Evolutionary conservation across 1,284 basidiomycete species (phyloP), one percentile per base, ranked within the genome.

Genomic region (Leccinum cinnamomeum): DNA sequence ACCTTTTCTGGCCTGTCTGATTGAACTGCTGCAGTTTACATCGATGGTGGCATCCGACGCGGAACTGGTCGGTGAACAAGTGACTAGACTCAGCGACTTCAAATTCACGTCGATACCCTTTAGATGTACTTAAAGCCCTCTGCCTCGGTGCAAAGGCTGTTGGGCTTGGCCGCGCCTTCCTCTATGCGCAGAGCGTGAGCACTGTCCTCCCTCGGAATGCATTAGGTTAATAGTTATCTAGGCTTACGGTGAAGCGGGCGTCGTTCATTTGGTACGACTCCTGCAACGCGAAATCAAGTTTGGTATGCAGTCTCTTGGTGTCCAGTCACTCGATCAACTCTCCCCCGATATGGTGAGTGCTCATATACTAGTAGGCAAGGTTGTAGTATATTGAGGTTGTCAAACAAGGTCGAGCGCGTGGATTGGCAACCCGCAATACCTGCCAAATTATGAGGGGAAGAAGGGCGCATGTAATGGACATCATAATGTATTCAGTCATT

Each of bases 91-190:
- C 23, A 23, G 28, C 16, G 10, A 10, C 46, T 63, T 48, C 41
- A 54, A 41, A 39, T 57, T 44, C 16, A 63, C n/a, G 44, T 25
- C 20, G 20, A 48, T 48, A 20, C 46, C 23, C 44, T 51, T 55
- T 51, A 82, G 94, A 96, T 75, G 88, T 97, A 7, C 78, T 98
- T 59, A 98, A 98, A 77, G 94, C 95, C 0, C 77, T 98, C 2
- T 96, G 94, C 67, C 80, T 98, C 28, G 96, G 95, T 44, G 96
- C 95, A 1, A 90, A 81, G 66, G 94, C 92, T 4, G 94, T 97
- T 6, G 95, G 96, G 2, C 79, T 98, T 25, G 95, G 95, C 0
- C 84, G 95, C 30, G 85, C 91, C 1, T 95, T 97, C 81, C 80
- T 97, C n/a, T 96, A 91, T 70, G 93, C 92, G 1, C 93, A 96